Evolutionary conservation across 2,329 filamentous ascomycete genomes (phyloP).

Genomic region (Fusarium xylarioides): DNA sequence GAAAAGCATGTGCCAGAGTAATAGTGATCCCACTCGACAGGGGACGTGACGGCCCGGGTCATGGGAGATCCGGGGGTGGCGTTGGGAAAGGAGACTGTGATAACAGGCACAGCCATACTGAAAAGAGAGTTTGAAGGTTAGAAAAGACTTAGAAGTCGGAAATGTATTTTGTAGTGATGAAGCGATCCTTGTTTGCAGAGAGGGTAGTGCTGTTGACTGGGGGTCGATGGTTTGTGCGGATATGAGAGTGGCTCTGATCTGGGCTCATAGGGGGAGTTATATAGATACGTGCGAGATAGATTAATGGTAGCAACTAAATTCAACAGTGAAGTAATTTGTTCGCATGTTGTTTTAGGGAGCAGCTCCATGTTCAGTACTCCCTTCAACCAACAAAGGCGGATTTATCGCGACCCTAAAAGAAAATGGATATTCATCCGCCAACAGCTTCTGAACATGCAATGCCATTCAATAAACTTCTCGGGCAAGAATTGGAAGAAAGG

Average conservation of each 20-base stretch:
- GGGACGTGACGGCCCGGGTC: not conserved
- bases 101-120: not conserved
- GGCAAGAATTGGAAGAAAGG: accelerated
- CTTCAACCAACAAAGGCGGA: not conserved
- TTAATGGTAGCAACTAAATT: accelerated
- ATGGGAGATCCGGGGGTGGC: too few species aligned
- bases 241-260: not conserved
- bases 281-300: not conserved
- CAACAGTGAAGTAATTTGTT: not conserved
- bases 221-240: not conserved
- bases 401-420: not conserved
- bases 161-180: not conserved
- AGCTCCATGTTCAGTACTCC: not conserved
- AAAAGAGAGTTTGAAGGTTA: too few species aligned
- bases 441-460: not conserved
- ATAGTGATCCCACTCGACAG: not conserved
- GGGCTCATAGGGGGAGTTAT: not conserved
- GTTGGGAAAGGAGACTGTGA: not conserved
- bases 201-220: not conserved
- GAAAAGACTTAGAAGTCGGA: too few species aligned
- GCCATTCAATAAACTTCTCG: accelerated
- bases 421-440: not conserved
- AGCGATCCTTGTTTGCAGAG: not conserved
- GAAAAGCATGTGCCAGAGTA: not conserved
- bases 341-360: not conserved